Evolutionary conservation across 164 flowering plant species (phyloP).

Genomic region (Vitis rupestris): DNA sequence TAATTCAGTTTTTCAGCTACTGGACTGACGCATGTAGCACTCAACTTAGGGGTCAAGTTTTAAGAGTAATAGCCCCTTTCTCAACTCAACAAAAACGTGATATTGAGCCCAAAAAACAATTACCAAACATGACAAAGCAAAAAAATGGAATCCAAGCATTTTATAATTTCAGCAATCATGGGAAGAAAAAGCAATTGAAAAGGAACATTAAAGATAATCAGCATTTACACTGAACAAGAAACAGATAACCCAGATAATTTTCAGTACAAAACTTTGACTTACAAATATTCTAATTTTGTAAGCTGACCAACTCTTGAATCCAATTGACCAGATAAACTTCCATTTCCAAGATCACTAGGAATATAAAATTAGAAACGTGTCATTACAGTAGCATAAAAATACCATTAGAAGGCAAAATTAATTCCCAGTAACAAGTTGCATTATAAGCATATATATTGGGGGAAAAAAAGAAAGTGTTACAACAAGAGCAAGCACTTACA

Average conservation of each 20-base stretch:
- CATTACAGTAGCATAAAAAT: not conserved
- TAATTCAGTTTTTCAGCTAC: too few species aligned
- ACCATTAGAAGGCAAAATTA: not conserved
- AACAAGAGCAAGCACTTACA: slow-evolving; percentile 32
- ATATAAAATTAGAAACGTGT: not conserved
- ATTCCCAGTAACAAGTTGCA: not conserved
- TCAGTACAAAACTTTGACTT: slow-evolving; percentile 23
- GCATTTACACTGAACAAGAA: not conserved
- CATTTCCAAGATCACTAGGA: slow-evolving; percentile 67
- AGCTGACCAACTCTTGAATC: slow-evolving; percentile 32
- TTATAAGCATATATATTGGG: not conserved
- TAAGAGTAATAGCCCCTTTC: too few species aligned
- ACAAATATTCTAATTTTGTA: slow-evolving; percentile 56
- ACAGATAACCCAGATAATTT: not conserved
- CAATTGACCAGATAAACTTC: slow-evolving; percentile 46
- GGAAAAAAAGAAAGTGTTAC: not conserved
- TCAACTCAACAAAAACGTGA: too few species aligned
- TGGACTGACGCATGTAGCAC: too few species aligned
- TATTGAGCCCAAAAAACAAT: too few species aligned
- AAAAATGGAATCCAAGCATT: too few species aligned
- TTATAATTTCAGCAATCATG: too few species aligned
- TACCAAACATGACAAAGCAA: too few species aligned
- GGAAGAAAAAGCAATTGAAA: not conserved
- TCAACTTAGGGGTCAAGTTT: too few species aligned
- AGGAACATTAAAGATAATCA: not conserved